Evolutionary conservation across 192 early-diverging fungal genomes (phyloP), one percentile per base, ranked within the genome.

Genomic region (Dissophora globulifera): DNA sequence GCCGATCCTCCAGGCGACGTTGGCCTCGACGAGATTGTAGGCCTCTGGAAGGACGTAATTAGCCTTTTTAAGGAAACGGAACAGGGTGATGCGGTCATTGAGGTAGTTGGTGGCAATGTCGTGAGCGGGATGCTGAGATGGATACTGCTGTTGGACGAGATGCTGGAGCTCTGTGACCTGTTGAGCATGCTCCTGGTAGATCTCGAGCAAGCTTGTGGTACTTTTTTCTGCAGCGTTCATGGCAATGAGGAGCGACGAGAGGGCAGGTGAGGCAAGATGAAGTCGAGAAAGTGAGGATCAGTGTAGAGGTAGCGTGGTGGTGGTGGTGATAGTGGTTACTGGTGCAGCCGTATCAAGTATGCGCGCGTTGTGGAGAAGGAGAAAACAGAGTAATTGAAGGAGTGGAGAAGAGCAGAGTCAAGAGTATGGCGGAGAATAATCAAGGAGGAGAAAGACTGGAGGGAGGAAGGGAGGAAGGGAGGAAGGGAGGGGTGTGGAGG

Each of bases 41-140:
- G 72, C 72, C 27, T 76, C 72, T 11, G 57, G 57, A 22, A 76
- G 41, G 51, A 56, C 46, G 33, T 67, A 76, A 52, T 76, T 67
- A 25, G 72, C 72, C 58, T 76, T 76, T 49, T 76, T 76, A 35
- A 76, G 72, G 58, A 76, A 76, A 25, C 72, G 72, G 16, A 76
- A 76, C 58, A 76, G 72, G 45, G 72, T 76, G 40, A 76, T 76
- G 43, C 72, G 72, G 40, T 76, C 72, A 52, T 76, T 67, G 51
- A 76, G 64, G 27, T 67, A 76, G 40, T 33, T 45, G 32, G 72
- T 67, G 33, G 64, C 72, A 40, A 58, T 23, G 25, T 65, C 50
- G 29, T 76, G 64, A 25, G 50, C 50, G 25, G 58, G 64, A 46
- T 76, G 62, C 1, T 56, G 29, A 6, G 33, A 52, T 1, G 72